Percentiles rank a stretch among this genome's conserved stretches.
Conservation (phyloP, 768 basidiomycete species). For the Piloderma croceum region DNA sequence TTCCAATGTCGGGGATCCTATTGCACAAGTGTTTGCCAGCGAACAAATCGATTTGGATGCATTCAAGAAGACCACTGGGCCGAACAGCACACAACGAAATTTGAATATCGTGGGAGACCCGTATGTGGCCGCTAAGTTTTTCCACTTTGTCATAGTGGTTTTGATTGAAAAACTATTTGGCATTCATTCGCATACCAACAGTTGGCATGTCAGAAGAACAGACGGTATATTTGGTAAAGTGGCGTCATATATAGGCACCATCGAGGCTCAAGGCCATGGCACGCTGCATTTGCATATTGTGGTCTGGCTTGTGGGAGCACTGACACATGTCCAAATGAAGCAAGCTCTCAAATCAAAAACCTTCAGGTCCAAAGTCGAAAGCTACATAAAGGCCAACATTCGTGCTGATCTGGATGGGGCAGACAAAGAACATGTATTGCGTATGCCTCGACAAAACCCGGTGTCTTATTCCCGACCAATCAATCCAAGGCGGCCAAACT, state of each 20-base stretch:
- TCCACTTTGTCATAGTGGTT: conserved; percentile 25
- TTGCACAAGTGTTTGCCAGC: conserved; percentile 38
- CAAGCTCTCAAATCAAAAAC: conserved; percentile 14
- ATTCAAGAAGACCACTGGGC: conserved; percentile 24
- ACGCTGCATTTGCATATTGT: conserved; percentile 25
- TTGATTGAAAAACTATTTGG: conserved; percentile 30
- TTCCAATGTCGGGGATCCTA: conserved; percentile 35
- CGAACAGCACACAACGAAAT: conserved; percentile 13
- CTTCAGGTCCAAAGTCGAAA: conserved; percentile 22
- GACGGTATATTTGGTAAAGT: conserved; percentile 15
- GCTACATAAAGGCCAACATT: conserved; percentile 28
- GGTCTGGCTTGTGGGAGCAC: conserved; percentile 25
- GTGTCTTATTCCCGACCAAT: conserved; percentile 31
- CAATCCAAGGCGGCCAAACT: conserved; percentile 22
- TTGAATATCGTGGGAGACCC: conserved; percentile 25
- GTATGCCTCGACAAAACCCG: conserved; percentile 12
- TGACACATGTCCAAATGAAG: conserved; percentile 16
- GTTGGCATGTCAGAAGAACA: no score
- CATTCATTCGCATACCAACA: no score
- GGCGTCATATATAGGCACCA: conserved; percentile 19
- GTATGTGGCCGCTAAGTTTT: conserved; percentile 30
- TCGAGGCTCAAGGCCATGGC: conserved; percentile 26
- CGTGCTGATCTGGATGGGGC: conserved; percentile 24
- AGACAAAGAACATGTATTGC: conserved; percentile 6
- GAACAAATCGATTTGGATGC: conserved; percentile 38